Conservation (phyloP, 148 eudicot species). For the Vaccinium vitisidaea region DNA sequence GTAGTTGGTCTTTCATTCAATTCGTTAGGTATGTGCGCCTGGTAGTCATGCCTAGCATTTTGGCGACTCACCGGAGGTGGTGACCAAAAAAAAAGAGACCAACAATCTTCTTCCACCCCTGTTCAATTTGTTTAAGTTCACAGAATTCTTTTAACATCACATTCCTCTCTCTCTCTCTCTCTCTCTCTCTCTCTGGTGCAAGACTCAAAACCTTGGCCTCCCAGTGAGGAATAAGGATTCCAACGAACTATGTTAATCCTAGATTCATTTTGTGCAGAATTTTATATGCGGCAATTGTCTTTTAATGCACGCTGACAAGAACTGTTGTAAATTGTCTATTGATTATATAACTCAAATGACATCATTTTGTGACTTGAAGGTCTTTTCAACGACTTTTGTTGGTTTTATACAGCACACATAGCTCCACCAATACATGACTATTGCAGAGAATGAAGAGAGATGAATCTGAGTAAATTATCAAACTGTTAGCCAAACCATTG, state of each 20-base stretch:
- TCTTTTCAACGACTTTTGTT: background rate
- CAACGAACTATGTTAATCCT: background rate
- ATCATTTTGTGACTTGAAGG: background rate
- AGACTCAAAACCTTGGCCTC: too few relatives aligned
- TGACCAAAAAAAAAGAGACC: conserved; percentile 20
- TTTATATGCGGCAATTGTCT: background rate
- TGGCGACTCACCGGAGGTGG: conserved; percentile 81
- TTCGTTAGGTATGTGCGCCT: conserved; percentile 57
- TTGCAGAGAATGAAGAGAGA: background rate
- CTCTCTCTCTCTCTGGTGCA: too few relatives aligned
- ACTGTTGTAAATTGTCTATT: conserved; percentile 2
- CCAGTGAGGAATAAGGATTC: too few relatives aligned
- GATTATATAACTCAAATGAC: background rate
- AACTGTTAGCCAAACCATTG: background rate
- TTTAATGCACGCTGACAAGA: background rate
- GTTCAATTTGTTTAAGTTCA: background rate
- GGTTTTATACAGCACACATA: background rate
- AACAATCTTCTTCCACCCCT: background rate
- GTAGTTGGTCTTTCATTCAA: conserved; percentile 10
- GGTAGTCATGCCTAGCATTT: conserved; percentile 51
- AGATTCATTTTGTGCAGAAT: background rate
- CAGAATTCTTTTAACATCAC: background rate
- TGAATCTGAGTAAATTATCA: background rate
- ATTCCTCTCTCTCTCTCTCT: background rate
- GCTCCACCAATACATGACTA: background rate